Conservation (phyloP, 2,329 filamentous ascomycete species). For the Chrysosphaeria jannelii region DNA sequence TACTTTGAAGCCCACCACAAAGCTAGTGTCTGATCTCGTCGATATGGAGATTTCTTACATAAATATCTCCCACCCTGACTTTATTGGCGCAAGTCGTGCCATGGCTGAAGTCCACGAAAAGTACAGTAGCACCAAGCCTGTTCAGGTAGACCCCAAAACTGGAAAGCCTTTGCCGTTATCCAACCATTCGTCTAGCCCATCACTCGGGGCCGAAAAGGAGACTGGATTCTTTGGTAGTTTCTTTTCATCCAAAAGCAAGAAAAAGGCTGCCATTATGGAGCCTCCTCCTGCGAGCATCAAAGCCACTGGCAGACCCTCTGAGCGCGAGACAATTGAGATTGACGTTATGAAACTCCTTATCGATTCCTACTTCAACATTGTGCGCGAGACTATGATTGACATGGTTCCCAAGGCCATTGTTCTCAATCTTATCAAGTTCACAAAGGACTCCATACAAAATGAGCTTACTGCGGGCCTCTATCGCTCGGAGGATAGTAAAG, state of each 20-base stretch:
- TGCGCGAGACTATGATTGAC: conserved; percentile 94
- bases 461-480: conserved; percentile 97
- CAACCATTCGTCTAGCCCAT: conserved; percentile 43
- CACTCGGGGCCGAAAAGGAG: conserved; percentile 25
- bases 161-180: conserved; percentile 57
- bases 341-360: conserved; percentile 96
- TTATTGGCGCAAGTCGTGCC: conserved; percentile 82
- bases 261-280: conserved; percentile 99
- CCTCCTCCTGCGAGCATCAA: conserved; percentile 76
- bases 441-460: conserved; percentile 95
- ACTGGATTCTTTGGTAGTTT: conserved; percentile 91
- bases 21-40: conserved; percentile 77
- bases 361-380: conserved; percentile 92
- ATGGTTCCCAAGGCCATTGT: conserved; percentile 99
- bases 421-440: conserved; percentile 86
- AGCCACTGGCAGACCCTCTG: conserved; percentile 73
- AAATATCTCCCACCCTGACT: conserved; percentile 95
- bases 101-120: conserved; percentile 97
- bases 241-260: conserved; percentile 98
- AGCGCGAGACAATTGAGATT: conserved; percentile 84
- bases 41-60: conserved; percentile 92
- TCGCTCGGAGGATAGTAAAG: conserved; percentile 64
- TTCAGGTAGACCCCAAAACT: conserved; percentile 93
- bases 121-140: conserved; percentile 51
- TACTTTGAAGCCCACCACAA: conserved; percentile 93